Conservation (phyloP, 1,284 basidiomycete genomes). For the Fistulinella cinereoalba region DNA sequence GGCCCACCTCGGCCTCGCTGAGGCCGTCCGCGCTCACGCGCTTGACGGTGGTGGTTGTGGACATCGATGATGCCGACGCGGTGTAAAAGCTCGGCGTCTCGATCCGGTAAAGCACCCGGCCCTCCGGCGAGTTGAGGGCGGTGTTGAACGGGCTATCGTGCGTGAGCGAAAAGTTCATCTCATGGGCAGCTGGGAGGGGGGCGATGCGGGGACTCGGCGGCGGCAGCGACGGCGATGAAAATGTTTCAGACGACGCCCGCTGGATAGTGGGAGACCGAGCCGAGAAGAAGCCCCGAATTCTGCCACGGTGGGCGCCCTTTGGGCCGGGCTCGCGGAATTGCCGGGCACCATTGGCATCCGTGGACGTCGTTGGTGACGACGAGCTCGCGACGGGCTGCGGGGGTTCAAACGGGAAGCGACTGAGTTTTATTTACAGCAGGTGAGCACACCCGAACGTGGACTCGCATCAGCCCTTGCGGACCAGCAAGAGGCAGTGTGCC, state of each 20-base stretch:
- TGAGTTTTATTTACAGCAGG: too few relatives aligned
- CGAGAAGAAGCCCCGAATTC: constrained; percentile 33
- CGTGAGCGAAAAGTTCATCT: constrained; percentile 34
- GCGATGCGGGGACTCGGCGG: too few relatives aligned
- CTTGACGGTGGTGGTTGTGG: constrained; percentile 23
- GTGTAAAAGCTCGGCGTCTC: constrained; percentile 22
- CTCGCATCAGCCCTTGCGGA: too few relatives aligned
- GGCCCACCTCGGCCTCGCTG: constrained; percentile 26
- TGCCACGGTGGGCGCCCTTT: constrained; percentile 34
- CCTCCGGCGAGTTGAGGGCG: constrained; percentile 30
- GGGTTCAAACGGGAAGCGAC: too few relatives aligned
- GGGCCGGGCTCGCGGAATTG: constrained; percentile 5
- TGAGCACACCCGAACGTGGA: too few relatives aligned
- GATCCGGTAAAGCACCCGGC: constrained; percentile 29
- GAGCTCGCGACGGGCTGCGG: too few relatives aligned
- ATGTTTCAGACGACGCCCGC: too few relatives aligned
- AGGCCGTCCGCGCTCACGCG: constrained; percentile 26
- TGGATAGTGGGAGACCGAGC: constrained; percentile 20
- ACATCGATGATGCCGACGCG: constrained; percentile 1
- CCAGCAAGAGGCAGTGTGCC: too few relatives aligned
- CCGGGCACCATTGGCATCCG: constrained; percentile 1
- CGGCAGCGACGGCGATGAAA: too few relatives aligned
- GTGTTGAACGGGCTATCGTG: constrained; percentile 34
- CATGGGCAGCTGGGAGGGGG: too few relatives aligned
- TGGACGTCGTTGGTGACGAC: too few relatives aligned